Conservation (phyloP, 2,329 filamentous ascomycete species). For the Penicillium sp. region DNA sequence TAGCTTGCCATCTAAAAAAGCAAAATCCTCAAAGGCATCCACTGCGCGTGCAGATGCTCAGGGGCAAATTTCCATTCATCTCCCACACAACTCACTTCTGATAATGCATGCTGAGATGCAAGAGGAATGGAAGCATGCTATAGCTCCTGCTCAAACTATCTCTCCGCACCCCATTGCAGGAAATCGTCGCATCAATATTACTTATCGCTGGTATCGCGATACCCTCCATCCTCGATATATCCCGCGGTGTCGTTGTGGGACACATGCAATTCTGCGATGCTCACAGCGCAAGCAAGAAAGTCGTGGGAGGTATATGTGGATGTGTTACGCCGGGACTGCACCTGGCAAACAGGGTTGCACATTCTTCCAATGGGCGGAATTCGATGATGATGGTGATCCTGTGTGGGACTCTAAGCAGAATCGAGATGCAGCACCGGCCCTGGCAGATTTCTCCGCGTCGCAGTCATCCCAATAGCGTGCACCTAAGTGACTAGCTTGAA, state of each 20-base stretch:
- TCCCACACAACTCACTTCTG: constrained; percentile 90
- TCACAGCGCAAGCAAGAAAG: constrained; percentile 77
- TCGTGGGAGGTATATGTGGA: constrained; percentile 84
- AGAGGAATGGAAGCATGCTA: constrained; percentile 91
- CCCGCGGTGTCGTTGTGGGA: constrained; percentile 72
- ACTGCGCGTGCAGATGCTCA: constrained; percentile 57
- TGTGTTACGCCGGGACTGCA: constrained; percentile 70
- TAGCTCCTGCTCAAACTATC: constrained; percentile 71
- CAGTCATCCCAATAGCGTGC: constrained; percentile 9
- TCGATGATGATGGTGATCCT: constrained; percentile 83
- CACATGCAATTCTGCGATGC: constrained; percentile 69
- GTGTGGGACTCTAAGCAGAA: constrained; percentile 50
- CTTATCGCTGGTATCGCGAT: constrained; percentile 81
- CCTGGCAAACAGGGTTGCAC: constrained; percentile 59
- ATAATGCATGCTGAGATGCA: constrained; percentile 99
- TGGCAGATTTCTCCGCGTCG: constrained; percentile 28
- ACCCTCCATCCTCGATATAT: constrained; percentile 75
- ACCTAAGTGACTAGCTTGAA: not conserved
- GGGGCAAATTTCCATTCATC: constrained; percentile 87
- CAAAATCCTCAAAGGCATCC: constrained; percentile 9
- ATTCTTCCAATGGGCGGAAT: constrained; percentile 83
- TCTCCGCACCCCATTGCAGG: constrained; percentile 81
- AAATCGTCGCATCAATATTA: constrained; percentile 85
- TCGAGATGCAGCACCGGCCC: constrained; percentile 20
- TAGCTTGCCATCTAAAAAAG: not conserved